Evolutionary conservation across 139 green algal species (phyloP).

Genomic region (Tetradesmus lagerheimii): DNA sequence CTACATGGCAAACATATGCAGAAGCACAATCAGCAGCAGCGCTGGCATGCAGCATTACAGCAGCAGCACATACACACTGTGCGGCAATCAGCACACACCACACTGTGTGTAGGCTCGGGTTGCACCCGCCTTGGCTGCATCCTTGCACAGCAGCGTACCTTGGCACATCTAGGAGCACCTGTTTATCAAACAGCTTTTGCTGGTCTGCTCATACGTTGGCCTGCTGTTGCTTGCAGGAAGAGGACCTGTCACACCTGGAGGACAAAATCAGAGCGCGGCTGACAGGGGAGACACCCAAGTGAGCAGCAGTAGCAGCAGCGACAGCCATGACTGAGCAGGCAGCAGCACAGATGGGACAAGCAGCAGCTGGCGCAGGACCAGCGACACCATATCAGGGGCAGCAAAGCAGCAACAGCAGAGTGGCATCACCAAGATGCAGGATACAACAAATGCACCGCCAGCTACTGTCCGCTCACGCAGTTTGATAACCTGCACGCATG

Average conservation of each 20-base stretch:
- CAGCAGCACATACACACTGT: no score
- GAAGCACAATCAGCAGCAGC: neutral
- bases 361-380: neutral
- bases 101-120: no score
- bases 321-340: neutral
- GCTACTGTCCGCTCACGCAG: neutral
- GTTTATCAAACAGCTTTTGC: neutral
- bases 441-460: neutral
- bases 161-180: neutral
- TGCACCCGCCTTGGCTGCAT: no score
- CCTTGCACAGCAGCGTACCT: neutral
- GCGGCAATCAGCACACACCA: no score
- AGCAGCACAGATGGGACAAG: neutral
- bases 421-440: neutral
- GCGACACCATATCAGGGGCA: neutral
- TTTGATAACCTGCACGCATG: no score
- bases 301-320: slow-evolving; percentile 2
- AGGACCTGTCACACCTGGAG: slow-evolving; percentile 49
- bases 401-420: neutral
- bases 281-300: slow-evolving; percentile 46
- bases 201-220: neutral
- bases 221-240: slow-evolving; percentile 45
- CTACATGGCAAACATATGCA: neutral
- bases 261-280: slow-evolving; percentile 48
- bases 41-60: neutral